phyloP scores from a whole-genome alignment of 306 rosid species.

The Cyamopsis tetragonoloba region DNA sequence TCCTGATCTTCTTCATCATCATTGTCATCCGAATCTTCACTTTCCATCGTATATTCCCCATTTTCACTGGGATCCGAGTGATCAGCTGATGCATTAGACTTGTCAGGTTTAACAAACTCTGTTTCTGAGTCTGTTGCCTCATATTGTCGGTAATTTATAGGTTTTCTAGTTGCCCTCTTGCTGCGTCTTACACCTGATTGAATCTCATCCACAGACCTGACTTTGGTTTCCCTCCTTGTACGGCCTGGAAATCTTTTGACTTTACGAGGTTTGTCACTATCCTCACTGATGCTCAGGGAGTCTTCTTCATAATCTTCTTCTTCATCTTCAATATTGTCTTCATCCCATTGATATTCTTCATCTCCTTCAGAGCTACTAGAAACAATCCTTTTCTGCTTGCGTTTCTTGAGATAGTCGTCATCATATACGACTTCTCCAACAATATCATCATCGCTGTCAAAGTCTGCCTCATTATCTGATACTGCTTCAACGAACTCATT shows the following conservation, averaged over 20 bases:
- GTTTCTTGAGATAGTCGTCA: constrained; percentile 86
- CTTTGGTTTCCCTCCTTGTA: constrained; percentile 80
- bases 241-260: constrained; percentile 64
- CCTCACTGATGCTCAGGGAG: constrained; percentile 78
- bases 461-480: constrained; percentile 76
- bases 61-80: constrained; percentile 69
- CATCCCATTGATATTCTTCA: constrained; percentile 87
- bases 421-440: constrained; percentile 96
- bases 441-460: constrained; percentile 92
- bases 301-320: constrained; percentile 67
- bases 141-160: constrained; percentile 66
- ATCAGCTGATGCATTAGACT: constrained; percentile 50
- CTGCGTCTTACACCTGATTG: constrained; percentile 95
- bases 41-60: constrained; percentile 68
- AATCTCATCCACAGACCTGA: constrained; percentile 75
- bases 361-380: constrained; percentile 99
- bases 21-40: constrained; percentile 67
- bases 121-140: constrained; percentile 90
- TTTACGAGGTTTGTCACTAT: constrained; percentile 73
- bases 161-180: constrained; percentile 86
- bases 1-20: constrained; percentile 54
- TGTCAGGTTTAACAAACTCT: constrained; percentile 59
- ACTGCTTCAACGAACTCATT: constrained; percentile 73
- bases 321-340: constrained; percentile 89
- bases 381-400: constrained; percentile 72